phyloP scores from a whole-genome alignment of 1,139 yeast genomes.

The Trichomonascaceae sp. region DNA sequence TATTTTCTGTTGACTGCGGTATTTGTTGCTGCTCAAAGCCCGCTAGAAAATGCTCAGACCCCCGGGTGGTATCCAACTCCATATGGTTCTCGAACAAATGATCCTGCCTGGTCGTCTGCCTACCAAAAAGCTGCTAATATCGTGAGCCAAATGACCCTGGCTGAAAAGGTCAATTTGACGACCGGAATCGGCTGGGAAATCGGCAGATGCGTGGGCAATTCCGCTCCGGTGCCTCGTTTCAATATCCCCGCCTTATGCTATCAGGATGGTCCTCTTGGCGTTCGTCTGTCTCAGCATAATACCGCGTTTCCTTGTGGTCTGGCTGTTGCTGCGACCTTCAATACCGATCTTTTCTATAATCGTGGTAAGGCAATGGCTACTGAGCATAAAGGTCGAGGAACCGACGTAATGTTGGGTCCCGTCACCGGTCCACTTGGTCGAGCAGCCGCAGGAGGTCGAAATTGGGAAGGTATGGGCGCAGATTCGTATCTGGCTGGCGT shows the following conservation, averaged over 20 bases:
- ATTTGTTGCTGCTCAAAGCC: not conserved
- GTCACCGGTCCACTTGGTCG: slow-evolving; percentile 48
- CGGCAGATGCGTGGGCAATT: slow-evolving; percentile 60
- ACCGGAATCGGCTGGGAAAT: slow-evolving; percentile 64
- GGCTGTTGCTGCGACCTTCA: slow-evolving; percentile 40
- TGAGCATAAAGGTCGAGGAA: slow-evolving; percentile 52
- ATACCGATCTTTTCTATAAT: slow-evolving; percentile 36
- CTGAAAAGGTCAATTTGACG: slow-evolving; percentile 57
- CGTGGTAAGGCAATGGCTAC: slow-evolving; percentile 54
- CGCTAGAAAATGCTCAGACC: slow-evolving; percentile 12
- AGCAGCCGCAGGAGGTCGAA: slow-evolving; percentile 59
- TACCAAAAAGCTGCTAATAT: slow-evolving; percentile 50
- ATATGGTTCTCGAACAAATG: slow-evolving; percentile 22
- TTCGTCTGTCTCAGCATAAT: slow-evolving; percentile 51
- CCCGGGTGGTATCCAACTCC: slow-evolving; percentile 22
- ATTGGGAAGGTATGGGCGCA: slow-evolving; percentile 62
- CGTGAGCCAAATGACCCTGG: slow-evolving; percentile 48
- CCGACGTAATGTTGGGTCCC: slow-evolving; percentile 58
- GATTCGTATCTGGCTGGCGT: slow-evolving; percentile 60
- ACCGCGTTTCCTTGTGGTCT: slow-evolving; percentile 51
- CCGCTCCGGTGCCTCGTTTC: slow-evolving; percentile 53
- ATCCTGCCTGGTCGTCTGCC: slow-evolving; percentile 50
- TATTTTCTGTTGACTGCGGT: not conserved
- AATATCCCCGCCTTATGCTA: slow-evolving; percentile 54
- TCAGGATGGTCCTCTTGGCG: slow-evolving; percentile 64